These are phyloP conservation scores for Lodderomyces oxycetoniae DNA, from an alignment of 1,139 yeast species.

Conservation along the genomic window DNA sequence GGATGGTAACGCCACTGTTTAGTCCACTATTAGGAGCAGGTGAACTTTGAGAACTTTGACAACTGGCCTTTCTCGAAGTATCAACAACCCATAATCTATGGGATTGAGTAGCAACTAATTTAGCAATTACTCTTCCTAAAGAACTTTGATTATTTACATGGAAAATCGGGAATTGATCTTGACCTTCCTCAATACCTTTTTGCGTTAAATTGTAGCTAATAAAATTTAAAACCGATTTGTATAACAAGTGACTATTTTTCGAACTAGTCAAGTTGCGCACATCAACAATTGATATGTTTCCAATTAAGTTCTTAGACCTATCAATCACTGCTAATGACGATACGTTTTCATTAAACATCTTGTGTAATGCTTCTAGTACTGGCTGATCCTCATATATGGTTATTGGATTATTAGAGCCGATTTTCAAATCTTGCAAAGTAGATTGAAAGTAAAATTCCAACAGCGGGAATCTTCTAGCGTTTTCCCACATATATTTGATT, in stretches of 20 bases:
- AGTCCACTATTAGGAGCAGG: slow-evolving; percentile 7
- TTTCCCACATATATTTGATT: slow-evolving; percentile 82
- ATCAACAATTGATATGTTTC: slow-evolving; percentile 92
- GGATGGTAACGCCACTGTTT: slow-evolving; percentile 5
- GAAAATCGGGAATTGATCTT: slow-evolving; percentile 94
- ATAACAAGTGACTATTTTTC: slow-evolving; percentile 75
- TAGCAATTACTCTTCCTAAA: slow-evolving; percentile 85
- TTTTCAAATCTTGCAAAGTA: slow-evolving; percentile 59
- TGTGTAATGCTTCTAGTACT: slow-evolving; percentile 77
- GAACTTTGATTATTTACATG: slow-evolving; percentile 79
- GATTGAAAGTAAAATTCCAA: slow-evolving; percentile 70
- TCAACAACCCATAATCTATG: slow-evolving; percentile 94
- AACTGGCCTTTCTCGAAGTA: slow-evolving; percentile 23
- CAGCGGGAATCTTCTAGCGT: slow-evolving; percentile 77
- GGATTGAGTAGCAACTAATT: slow-evolving; percentile 88
- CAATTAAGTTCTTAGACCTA: slow-evolving; percentile 65
- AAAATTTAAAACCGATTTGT: slow-evolving; percentile 81
- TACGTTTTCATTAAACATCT: slow-evolving; percentile 80
- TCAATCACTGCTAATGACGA: slow-evolving; percentile 95
- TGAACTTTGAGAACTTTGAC: slow-evolving; percentile 5
- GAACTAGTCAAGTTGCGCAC: slow-evolving; percentile 82
- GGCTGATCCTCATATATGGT: slow-evolving; percentile 82
- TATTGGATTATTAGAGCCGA: slow-evolving; percentile 69
- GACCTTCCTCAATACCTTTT: slow-evolving; percentile 89
- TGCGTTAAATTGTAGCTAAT: slow-evolving; percentile 79